Base-by-base conservation (phyloP, 768 basidiomycete genomes). In the Dendrothele bispora region DNA sequence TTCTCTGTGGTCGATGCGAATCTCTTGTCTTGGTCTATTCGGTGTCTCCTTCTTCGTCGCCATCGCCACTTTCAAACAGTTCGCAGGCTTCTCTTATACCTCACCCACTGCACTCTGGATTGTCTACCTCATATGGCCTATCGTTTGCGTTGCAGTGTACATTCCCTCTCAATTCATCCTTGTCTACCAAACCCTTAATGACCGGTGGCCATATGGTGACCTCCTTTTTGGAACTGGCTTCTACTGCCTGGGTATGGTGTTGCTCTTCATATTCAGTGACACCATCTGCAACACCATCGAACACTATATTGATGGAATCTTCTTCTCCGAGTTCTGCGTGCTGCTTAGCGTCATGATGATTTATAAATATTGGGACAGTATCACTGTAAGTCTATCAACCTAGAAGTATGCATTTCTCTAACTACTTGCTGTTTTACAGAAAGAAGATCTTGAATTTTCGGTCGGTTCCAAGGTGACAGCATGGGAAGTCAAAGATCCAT, bases 341-440 rank as follows among this genome's bases (percentile, higher is more conserved):
- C 82, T 99, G 39, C 75, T 99, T 27, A 87, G 87, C 60, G 94
- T 98, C 36, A 99, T 99, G 95, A 98, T 99, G 95, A 90, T 98
- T 32, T 98, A 97, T 80, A 98, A 98, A 66, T 95, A 95, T 66
- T 95, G 93, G 92, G 93, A 95, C 63, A 84, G 85, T 58, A 97
- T 99, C 66, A 98, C 95, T 41, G 95, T 95, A 64, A 58, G 84
- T 72, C 25, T 21, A 32, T 48, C 54, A 50, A 37, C 3, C 22
- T 24, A 43, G 29, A 44, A 27, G 18, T 38, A 17, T 20, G 37
- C 34, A 29, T 20, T 48, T 57, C n/a, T n/a, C n/a, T n/a, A n/a
- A n/a, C n/a, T n/a, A n/a, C n/a, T n/a, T n/a, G n/a, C n/a, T n/a
- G n/a, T n/a, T n/a, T n/a, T n/a, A n/a, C n/a, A 87, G 86, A 80